A percentile compares a stretch with the other conserved stretches of the same genome.
These are phyloP conservation scores for Mucor irregularis DNA, from an alignment of 371 early-diverging fungal species.

Conservation along the genomic window DNA sequence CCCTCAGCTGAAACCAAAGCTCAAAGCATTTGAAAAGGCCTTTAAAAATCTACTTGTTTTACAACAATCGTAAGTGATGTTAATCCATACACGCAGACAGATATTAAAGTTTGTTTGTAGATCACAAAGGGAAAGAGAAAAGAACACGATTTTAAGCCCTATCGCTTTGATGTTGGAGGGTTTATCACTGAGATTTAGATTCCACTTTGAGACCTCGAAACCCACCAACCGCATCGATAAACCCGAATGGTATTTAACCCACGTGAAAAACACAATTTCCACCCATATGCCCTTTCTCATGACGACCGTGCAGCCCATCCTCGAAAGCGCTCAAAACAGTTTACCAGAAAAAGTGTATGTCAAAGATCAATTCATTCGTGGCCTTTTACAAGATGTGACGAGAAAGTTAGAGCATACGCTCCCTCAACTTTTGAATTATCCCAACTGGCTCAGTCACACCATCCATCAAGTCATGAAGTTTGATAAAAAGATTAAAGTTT, in stretches of 20 bases:
- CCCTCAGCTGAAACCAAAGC: constrained; percentile 33
- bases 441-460: constrained; percentile 70
- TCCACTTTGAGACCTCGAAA: constrained; percentile 76
- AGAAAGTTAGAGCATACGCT: constrained; percentile 64
- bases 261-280: constrained; percentile 62
- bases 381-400: constrained; percentile 59
- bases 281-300: constrained; percentile 38
- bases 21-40: constrained; percentile 39
- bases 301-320: constrained; percentile 41
- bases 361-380: constrained; percentile 73
- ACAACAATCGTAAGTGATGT: constrained; percentile 40
- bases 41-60: constrained; percentile 46
- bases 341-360: constrained; percentile 13
- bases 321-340: constrained; percentile 1
- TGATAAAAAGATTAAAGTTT: constrained; percentile 64
- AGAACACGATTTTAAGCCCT: constrained; percentile 33
- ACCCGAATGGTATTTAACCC: constrained; percentile 87
- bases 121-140: neutral
- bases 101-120: neutral
- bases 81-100: neutral
- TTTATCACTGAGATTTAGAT: constrained; percentile 70
- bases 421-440: constrained; percentile 55
- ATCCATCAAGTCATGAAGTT: constrained; percentile 75
- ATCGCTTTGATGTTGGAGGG: constrained; percentile 65
- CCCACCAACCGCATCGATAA: constrained; percentile 84